Evolutionary conservation across 495 filamentous ascomycete genomes (phyloP), one percentile per base, ranked within the genome.

Genomic region (Annulohypoxylon bovei): DNA sequence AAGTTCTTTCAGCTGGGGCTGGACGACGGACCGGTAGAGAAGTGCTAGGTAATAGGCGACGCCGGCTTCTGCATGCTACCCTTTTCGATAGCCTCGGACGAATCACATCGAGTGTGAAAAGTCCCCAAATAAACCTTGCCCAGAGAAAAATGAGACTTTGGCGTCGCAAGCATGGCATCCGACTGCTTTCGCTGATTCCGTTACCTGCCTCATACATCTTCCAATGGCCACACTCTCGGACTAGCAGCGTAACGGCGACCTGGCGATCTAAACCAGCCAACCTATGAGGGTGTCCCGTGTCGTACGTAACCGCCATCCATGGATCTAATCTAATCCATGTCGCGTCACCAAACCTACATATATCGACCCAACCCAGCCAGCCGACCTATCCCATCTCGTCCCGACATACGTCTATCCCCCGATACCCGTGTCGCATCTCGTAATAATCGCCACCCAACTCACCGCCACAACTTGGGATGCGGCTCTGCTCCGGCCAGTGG

Each of bases 1-100:
- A 50, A 5, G 18, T 47, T 50, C 18, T 20, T 27, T 65, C 62
- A 66, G 60, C 46, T 46, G 62, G 54, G 65, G 65, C 64, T 58
- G 55, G 53, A 18, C 3, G 1, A 22, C 2, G n/a, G 28, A n/a
- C 7, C 35, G 53, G 35, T 7, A 56, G 33, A 56, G 53, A 25
- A 56, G 25, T 30, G 32, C 18, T 23, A 56, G 53, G 53, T 20
- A 27, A 53, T 23, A 56, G 53, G 53, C 33, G 49, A 53, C 5
- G 27, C 33, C 53, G 53, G 32, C 1, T 23, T 23, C 18, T 39
- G 28, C 8, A 35, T 35, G 9, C n/a, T 42, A 40, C 37, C 37
- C 11, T 6, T 14, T 14, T n/a, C 14, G 2, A 18, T 0, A 6
- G 7, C 5, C n/a, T 5, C 8, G 4, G 12, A 20, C 39, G 16